Conservation (phyloP, 1,284 basidiomycete species). For the Ustilago bromivora region DNA sequence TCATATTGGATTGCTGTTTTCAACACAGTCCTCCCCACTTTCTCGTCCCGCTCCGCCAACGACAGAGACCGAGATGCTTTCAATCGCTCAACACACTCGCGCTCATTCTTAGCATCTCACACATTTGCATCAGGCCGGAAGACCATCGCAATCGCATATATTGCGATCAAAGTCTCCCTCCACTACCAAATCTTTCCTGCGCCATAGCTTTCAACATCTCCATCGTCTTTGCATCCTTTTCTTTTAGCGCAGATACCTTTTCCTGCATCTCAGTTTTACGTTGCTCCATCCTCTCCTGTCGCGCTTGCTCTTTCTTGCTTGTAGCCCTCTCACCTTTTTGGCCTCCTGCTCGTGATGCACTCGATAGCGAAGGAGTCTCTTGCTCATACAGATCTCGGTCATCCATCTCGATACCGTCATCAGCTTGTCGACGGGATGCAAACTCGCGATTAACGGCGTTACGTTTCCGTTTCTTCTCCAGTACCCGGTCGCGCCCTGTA, state of each 20-base stretch:
- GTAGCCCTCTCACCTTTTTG: slow-evolving; percentile 10
- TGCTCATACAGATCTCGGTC: slow-evolving; percentile 40
- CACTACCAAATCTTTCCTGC: slow-evolving; percentile 33
- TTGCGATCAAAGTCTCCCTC: background rate
- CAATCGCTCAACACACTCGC: too few species aligned
- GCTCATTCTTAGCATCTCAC: too few species aligned
- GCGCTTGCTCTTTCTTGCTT: slow-evolving; percentile 18
- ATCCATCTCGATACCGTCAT: slow-evolving; percentile 56
- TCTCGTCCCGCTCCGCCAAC: too few species aligned
- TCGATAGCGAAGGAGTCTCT: background rate
- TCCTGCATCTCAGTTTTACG: slow-evolving; percentile 31
- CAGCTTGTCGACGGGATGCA: slow-evolving; percentile 35
- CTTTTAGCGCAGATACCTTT: slow-evolving; percentile 33
- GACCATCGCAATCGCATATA: background rate
- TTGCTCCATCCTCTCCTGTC: slow-evolving; percentile 24
- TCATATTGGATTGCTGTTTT: too few species aligned
- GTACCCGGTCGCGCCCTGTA: slow-evolving; percentile 53
- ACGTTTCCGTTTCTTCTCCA: slow-evolving; percentile 38
- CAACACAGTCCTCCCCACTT: too few species aligned
- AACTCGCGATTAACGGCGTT: slow-evolving; percentile 45
- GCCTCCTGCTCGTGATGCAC: slow-evolving; percentile 3
- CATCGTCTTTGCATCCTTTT: slow-evolving; percentile 52
- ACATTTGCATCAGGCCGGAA: too few species aligned
- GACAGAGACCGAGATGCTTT: too few species aligned
- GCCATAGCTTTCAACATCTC: slow-evolving; percentile 55